Conservation (phyloP, 306 rosid species). For the Vicia villosa region DNA sequence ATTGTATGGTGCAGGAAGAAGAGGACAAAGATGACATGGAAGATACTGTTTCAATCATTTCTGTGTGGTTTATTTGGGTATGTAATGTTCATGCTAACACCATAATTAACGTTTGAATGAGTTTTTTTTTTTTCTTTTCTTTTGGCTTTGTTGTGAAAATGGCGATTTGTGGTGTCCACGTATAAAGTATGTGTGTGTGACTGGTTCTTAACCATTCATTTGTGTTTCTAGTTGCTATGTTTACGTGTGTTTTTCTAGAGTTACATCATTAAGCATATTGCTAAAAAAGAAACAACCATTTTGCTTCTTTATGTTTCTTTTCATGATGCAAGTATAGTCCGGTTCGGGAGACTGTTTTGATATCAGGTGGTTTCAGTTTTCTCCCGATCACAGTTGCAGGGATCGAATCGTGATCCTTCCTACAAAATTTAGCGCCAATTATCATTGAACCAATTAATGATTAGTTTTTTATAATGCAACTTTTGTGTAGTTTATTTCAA, state of each 20-base stretch:
- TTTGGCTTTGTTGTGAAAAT: too few species aligned
- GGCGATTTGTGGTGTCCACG: not conserved
- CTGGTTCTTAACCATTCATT: conserved; percentile 30
- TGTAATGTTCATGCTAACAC: not conserved
- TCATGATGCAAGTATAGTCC: not conserved
- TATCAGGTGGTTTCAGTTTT: too few species aligned
- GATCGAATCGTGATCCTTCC: too few species aligned
- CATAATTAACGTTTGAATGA: not conserved
- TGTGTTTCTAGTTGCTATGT: not conserved
- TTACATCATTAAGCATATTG: not conserved
- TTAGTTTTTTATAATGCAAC: not conserved
- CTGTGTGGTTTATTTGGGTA: conserved; percentile 83
- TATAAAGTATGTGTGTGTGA: not conserved
- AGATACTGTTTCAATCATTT: conserved; percentile 59
- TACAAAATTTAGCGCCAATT: too few species aligned
- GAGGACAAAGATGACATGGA: conserved; percentile 65
- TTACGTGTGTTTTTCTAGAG: conserved; percentile 3
- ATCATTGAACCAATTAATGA: too few species aligned
- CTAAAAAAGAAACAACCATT: not conserved
- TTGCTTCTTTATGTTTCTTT: not conserved
- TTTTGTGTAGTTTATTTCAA: not conserved
- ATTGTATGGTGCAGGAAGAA: conserved; percentile 49
- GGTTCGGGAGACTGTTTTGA: too few species aligned
- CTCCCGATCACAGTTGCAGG: too few species aligned
- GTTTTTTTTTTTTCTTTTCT: too few species aligned